Conservation (phyloP, 257 asterid genomes). For the Ophiorrhiza pumila region DNA sequence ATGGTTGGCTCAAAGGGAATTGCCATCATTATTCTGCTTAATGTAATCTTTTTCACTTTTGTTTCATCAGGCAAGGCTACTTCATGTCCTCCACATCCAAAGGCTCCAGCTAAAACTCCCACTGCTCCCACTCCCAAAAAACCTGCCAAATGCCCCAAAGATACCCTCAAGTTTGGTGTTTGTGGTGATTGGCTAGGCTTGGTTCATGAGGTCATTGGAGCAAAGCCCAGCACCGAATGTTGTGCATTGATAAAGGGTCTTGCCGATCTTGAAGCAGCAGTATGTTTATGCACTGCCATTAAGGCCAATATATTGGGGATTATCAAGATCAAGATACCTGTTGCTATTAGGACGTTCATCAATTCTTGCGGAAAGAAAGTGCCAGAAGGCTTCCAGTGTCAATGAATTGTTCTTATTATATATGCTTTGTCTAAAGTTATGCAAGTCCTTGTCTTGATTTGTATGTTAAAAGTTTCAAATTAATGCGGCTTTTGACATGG, state of each 20-base stretch:
- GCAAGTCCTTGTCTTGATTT: background rate
- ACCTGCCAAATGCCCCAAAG: constrained; percentile 63
- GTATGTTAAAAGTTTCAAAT: background rate
- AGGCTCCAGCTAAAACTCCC: too few relatives aligned
- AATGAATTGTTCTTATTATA: background rate
- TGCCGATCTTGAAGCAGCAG: constrained; percentile 81
- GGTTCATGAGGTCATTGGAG: constrained; percentile 71
- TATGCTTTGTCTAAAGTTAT: background rate
- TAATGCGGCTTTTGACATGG: background rate
- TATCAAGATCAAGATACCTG: constrained; percentile 43
- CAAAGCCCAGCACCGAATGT: constrained; percentile 54
- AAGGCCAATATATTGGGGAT: constrained; percentile 65
- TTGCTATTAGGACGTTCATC: constrained; percentile 57
- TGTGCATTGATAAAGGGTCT: constrained; percentile 63
- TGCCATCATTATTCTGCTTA: constrained; percentile 35
- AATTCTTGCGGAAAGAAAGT: constrained; percentile 83
- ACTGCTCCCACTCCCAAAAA: too few relatives aligned
- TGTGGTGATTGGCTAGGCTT: constrained; percentile 87
- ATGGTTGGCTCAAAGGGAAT: constrained; percentile 41
- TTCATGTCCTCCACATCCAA: constrained; percentile 67
- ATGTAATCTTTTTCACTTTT: constrained; percentile 37
- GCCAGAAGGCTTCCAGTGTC: constrained; percentile 67
- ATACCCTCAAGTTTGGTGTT: constrained; percentile 75
- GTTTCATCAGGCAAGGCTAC: constrained; percentile 38
- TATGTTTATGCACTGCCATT: constrained; percentile 81